phyloP scores from a whole-genome alignment of 2,329 filamentous ascomycete species.

The Neocucurbitaria cava region DNA sequence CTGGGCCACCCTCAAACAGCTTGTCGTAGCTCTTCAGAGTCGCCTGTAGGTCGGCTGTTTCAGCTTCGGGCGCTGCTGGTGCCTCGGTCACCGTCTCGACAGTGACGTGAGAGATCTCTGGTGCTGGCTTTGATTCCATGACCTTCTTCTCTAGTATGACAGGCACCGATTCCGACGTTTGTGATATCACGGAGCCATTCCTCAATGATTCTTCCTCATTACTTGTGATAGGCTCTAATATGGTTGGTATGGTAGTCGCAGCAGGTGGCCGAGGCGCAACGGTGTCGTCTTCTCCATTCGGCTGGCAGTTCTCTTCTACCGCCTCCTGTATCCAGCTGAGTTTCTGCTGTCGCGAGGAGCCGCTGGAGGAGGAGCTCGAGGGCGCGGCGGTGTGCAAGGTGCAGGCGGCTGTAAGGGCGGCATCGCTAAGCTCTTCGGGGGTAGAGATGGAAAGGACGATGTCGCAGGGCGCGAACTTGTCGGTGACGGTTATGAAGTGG shows the following conservation, averaged over 20 bases:
- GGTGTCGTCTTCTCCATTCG: slow-evolving; percentile 21
- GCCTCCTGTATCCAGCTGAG: slow-evolving; percentile 95
- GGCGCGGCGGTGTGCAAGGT: slow-evolving; percentile 87
- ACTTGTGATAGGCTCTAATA: slow-evolving; percentile 25
- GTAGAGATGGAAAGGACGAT: slow-evolving; percentile 78
- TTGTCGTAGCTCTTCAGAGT: slow-evolving; percentile 44
- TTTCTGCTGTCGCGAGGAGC: slow-evolving; percentile 74
- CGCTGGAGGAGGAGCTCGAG: slow-evolving; percentile 84
- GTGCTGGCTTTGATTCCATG: slow-evolving; percentile 15
- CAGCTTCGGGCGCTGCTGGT: slow-evolving; percentile 24
- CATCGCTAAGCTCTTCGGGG: slow-evolving; percentile 83
- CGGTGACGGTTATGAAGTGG: slow-evolving; percentile 67
- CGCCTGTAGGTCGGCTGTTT: slow-evolving; percentile 28
- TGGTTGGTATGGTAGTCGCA: slow-evolving; percentile 30
- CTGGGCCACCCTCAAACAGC: slow-evolving; percentile 45
- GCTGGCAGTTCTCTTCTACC: slow-evolving; percentile 72
- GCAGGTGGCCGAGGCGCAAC: slow-evolving; percentile 26
- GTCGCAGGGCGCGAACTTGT: slow-evolving; percentile 83
- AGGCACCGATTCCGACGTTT: slow-evolving; percentile 23
- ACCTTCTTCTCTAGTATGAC: slow-evolving; percentile 20
- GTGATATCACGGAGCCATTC: slow-evolving; percentile 16
- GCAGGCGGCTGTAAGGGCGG: slow-evolving; percentile 85
- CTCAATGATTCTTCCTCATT: slow-evolving; percentile 14
- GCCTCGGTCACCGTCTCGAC: slow-evolving; percentile 30
- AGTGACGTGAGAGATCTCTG: slow-evolving; percentile 31